A percentile compares a stretch with the other conserved stretches of the same genome.
Conservation (phyloP, 2,329 filamentous ascomycete species). For the Byssochlamys sp. region DNA sequence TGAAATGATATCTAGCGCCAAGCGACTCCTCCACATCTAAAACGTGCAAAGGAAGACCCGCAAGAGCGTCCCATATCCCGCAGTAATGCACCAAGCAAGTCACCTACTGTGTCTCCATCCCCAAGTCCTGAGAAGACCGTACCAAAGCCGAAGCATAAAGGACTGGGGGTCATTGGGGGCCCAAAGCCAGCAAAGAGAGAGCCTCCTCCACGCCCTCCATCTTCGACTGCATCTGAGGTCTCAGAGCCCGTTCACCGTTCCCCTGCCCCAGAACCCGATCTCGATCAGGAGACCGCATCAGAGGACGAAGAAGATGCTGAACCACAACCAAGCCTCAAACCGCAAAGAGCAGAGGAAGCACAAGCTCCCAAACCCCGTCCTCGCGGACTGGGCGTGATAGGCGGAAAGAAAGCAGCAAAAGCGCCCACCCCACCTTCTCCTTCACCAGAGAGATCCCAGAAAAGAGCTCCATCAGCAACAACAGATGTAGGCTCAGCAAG, state of each 20-base stretch:
- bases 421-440: slow-evolving; percentile 7
- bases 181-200: slow-evolving; percentile 1
- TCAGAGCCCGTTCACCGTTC: neutral
- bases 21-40: slow-evolving; percentile 25
- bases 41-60: slow-evolving; percentile 4
- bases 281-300: neutral
- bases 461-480: neutral
- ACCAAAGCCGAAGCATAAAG: slow-evolving; percentile 6
- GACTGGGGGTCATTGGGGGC: slow-evolving; percentile 9
- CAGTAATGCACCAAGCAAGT: slow-evolving; percentile 2
- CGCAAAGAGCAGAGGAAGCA: neutral
- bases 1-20: slow-evolving; percentile 19
- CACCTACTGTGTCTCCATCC: neutral
- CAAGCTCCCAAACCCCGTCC: slow-evolving; percentile 1
- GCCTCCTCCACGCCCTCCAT: slow-evolving; percentile 4
- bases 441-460: slow-evolving; percentile 1
- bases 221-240: slow-evolving; percentile 7
- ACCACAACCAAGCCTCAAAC: slow-evolving; percentile 1
- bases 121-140: neutral
- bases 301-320: neutral
- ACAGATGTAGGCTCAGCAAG: slow-evolving; percentile 2
- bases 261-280: neutral
- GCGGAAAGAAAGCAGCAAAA: slow-evolving; percentile 15
- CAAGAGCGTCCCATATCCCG: neutral
- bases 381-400: slow-evolving; percentile 14